Conservation (phyloP, 2,329 filamentous ascomycete genomes). For the Rhexocercosporidium sp. region DNA sequence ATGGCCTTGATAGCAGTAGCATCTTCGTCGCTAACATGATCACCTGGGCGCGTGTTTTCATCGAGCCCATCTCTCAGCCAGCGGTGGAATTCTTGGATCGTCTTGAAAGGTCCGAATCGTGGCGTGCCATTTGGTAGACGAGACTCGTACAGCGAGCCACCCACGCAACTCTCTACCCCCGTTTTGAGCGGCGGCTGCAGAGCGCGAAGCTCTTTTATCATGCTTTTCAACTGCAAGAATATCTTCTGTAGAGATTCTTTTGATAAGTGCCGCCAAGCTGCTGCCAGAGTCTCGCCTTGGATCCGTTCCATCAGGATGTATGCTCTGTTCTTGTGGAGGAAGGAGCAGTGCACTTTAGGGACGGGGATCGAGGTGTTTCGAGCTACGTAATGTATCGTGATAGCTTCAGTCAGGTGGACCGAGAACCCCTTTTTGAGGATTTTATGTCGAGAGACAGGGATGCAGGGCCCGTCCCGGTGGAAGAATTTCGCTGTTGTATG, state of each 20-base stretch:
- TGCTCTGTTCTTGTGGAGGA: conserved; percentile 45
- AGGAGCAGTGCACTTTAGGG: conserved; percentile 46
- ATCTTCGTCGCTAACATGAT: not conserved
- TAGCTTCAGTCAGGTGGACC: not conserved
- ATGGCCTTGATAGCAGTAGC: not conserved
- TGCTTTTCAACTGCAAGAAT: not conserved
- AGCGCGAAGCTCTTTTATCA: not conserved
- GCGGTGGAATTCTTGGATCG: not conserved
- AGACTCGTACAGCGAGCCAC: not conserved
- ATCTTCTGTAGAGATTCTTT: not conserved
- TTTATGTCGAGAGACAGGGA: not conserved
- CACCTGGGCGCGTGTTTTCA: not conserved
- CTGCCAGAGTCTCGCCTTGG: conserved; percentile 32
- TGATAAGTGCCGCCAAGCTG: not conserved
- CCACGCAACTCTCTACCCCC: not conserved
- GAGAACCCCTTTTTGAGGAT: not conserved
- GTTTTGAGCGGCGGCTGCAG: not conserved
- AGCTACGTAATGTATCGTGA: not conserved
- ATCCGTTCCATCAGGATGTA: conserved; percentile 55
- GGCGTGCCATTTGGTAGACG: not conserved
- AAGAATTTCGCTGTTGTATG: not conserved
- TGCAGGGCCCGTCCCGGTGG: not conserved
- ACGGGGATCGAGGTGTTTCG: not conserved
- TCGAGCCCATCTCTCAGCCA: not conserved
- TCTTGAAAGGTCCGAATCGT: not conserved